Conservation (phyloP, 495 filamentous ascomycete species). For the Aspergillus wentii region DNA sequence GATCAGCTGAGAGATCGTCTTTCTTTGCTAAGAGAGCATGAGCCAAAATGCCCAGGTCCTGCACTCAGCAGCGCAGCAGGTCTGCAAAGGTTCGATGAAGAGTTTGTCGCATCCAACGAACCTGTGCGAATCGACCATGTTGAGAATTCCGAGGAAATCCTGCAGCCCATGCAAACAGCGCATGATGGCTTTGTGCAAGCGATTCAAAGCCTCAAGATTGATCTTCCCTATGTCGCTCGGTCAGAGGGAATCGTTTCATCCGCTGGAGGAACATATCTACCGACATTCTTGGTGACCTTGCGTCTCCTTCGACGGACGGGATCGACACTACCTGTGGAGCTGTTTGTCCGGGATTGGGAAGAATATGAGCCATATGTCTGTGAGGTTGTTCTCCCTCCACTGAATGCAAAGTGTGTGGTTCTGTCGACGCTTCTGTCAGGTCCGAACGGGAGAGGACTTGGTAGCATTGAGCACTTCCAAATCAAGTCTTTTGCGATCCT, state of each 20-base stretch:
- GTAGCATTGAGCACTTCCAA: conserved; percentile 35
- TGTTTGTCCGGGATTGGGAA: conserved; percentile 35
- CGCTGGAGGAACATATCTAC: conserved; percentile 26
- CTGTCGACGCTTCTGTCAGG: conserved; percentile 21
- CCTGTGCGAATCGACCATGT: conserved; percentile 12
- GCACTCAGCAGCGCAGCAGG: conserved; percentile 6
- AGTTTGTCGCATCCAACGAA: too few species aligned
- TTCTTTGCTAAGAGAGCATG: conserved; percentile 14
- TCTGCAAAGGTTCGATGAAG: conserved; percentile 11
- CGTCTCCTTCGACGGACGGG: conserved; percentile 43
- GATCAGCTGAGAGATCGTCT: conserved; percentile 11
- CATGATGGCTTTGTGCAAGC: conserved; percentile 28
- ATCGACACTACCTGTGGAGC: conserved; percentile 43
- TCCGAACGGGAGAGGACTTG: neutral
- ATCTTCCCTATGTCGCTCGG: conserved; percentile 15
- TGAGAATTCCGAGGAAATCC: conserved; percentile 12
- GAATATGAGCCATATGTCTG: conserved; percentile 44
- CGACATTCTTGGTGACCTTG: conserved; percentile 34
- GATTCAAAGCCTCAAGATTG: conserved; percentile 11
- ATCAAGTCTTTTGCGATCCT: conserved; percentile 47
- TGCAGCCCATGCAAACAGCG: conserved; percentile 15
- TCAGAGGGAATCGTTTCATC: conserved; percentile 44
- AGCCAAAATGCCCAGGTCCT: conserved; percentile 13
- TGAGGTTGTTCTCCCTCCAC: conserved; percentile 30
- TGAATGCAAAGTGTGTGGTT: conserved; percentile 40